Base-by-base conservation (phyloP, 805 yeast genomes). In the Jamesozyma piceae region DNA sequence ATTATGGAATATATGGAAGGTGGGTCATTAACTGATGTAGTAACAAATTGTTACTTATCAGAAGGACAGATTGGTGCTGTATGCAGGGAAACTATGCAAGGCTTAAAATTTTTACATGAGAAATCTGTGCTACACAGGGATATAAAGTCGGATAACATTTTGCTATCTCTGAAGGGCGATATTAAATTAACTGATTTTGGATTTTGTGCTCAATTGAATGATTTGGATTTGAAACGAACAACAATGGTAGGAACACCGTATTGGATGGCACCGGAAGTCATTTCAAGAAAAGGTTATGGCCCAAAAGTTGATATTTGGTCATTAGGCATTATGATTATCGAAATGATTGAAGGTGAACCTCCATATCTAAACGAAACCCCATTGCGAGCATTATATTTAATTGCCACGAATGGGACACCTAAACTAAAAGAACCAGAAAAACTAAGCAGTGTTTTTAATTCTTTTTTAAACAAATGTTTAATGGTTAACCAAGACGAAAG, bases 251-350 rank as follows among this genome's bases (percentile, higher is more conserved):
- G 98, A 11, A 92, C 97, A 0, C 97, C 98, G 11, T 90, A 90
- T 62, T 90, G 98, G 98, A 90, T 90, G 97, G 98, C 97, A 0
- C 98, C 97, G 1, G 97, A 90, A 62, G 95, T 90, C 42, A 95
- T 90, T 24, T 78, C 88, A 19, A 77, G 94, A 53, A 88, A 88
- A 61, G 95, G 87, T 58, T 92, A 90, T 58, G 97, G 94, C 28
- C 90, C 94, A 36, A 88, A 92, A 59, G 95, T 92, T 35, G 97
- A 90, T 65, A 80, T 92, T 38, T 90, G 97, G 98, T 86, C 96
- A 6, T 67, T 92, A 49, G 97, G 98, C 49, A 92, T 90, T 49
- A 90, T 92, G 97, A 80, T 84, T 15, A 90, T 90, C 54, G 97
- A 90, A 65, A 89, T 90, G 97, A 85, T 90, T 52, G 97, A 92